Evolutionary conservation across 108 stramenopile genomes (phyloP).

Genomic region (Cyclotella choctawhatcheeana): DNA sequence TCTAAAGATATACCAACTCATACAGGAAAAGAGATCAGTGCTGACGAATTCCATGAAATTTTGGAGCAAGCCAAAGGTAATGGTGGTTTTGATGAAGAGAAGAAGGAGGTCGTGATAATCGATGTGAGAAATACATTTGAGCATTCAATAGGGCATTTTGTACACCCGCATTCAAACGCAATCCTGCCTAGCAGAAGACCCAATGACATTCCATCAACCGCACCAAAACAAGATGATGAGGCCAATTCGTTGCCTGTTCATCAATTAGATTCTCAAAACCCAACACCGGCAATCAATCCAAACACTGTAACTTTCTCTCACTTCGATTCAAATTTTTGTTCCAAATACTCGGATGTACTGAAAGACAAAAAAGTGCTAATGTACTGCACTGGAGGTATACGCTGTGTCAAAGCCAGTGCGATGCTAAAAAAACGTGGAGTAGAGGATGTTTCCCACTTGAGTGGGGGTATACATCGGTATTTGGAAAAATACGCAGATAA

Average conservation of each 20-base stretch:
- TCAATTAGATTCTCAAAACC: slow-evolving; percentile 18
- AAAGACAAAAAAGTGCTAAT: slow-evolving; percentile 89
- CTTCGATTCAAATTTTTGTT: slow-evolving; percentile 75
- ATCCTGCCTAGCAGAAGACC: neutral
- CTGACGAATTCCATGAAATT: slow-evolving; percentile 71
- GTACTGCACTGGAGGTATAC: slow-evolving; percentile 94
- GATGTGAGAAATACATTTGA: slow-evolving; percentile 92
- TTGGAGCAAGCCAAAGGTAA: slow-evolving; percentile 23
- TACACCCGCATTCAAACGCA: slow-evolving; percentile 39
- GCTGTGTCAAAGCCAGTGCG: slow-evolving; percentile 79
- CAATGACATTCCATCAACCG: neutral
- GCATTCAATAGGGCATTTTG: slow-evolving; percentile 81
- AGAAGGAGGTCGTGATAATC: slow-evolving; percentile 65
- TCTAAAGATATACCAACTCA: slow-evolving; percentile 58
- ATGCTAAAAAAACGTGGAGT: slow-evolving; percentile 76
- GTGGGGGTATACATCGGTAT: slow-evolving; percentile 95
- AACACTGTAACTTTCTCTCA: slow-evolving; percentile 77
- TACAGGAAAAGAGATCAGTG: slow-evolving; percentile 69
- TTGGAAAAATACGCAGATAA: slow-evolving; percentile 81
- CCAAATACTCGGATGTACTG: slow-evolving; percentile 56
- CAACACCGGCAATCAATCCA: slow-evolving; percentile 67
- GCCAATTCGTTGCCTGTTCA: neutral
- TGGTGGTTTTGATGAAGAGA: slow-evolving; percentile 11
- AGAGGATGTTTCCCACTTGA: slow-evolving; percentile 80
- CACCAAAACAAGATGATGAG: neutral